phyloP scores from a whole-genome alignment of 2,329 filamentous ascomycete species.

The Sclerotinia sclerotiorum region DNA sequence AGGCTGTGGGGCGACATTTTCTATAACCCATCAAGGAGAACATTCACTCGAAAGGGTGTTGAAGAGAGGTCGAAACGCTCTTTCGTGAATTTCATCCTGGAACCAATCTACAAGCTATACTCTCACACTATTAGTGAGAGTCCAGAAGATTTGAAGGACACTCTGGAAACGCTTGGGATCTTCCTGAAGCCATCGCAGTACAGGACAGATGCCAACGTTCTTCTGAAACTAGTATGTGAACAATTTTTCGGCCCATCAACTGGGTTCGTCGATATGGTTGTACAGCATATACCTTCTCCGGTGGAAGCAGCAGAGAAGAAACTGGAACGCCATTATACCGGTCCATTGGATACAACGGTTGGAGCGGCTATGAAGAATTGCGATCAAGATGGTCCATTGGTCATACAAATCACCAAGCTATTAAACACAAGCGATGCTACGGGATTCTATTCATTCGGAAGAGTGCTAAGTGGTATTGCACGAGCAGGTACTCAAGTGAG shows the following conservation, averaged over 20 bases:
- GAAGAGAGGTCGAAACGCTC: slow-evolving; percentile 80
- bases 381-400: slow-evolving; percentile 83
- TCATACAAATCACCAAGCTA: slow-evolving; percentile 91
- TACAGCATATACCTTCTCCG: slow-evolving; percentile 85
- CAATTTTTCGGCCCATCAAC: slow-evolving; percentile 91
- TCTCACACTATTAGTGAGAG: slow-evolving; percentile 92
- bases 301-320: slow-evolving; percentile 72
- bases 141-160: slow-evolving; percentile 77
- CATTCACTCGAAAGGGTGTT: slow-evolving; percentile 83
- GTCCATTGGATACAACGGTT: slow-evolving; percentile 78
- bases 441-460: slow-evolving; percentile 83
- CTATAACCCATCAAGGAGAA: slow-evolving; percentile 86
- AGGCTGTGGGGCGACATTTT: slow-evolving; percentile 96
- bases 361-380: slow-evolving; percentile 79
- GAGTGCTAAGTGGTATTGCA: slow-evolving; percentile 89
- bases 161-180: slow-evolving; percentile 78
- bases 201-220: slow-evolving; percentile 82
- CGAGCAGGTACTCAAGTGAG: slow-evolving; percentile 79
- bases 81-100: slow-evolving; percentile 92
- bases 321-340: slow-evolving; percentile 87
- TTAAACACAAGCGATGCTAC: slow-evolving; percentile 91
- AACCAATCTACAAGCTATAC: slow-evolving; percentile 97
- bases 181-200: slow-evolving; percentile 88
- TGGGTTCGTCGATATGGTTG: slow-evolving; percentile 94
- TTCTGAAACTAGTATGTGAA: slow-evolving; percentile 86